These are phyloP conservation scores for Wickerhamiella sergipiensis DNA, from an alignment of 805 yeast species.

Conservation along the genomic window DNA sequence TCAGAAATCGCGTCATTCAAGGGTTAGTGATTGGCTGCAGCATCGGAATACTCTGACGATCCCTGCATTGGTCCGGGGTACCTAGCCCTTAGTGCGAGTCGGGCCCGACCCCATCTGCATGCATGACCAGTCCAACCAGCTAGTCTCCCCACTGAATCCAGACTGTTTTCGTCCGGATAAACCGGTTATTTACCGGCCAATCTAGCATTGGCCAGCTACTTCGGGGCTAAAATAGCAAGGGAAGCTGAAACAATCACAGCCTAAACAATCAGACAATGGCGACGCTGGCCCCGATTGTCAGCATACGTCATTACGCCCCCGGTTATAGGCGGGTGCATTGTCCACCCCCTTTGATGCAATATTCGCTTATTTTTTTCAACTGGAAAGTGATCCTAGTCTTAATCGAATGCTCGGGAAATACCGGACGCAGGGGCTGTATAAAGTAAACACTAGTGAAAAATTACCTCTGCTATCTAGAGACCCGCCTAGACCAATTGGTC, in stretches of 20 bases:
- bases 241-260: too few relatives aligned
- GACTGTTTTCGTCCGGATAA: too few relatives aligned
- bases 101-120: not conserved
- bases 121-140: too few relatives aligned
- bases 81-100: not conserved
- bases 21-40: not conserved
- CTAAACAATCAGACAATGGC: too few relatives aligned
- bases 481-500: not conserved
- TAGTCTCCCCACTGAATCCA: too few relatives aligned
- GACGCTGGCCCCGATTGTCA: not conserved
- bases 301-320: not conserved
- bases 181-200: too few relatives aligned
- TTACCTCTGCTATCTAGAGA: not conserved
- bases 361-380: not conserved
- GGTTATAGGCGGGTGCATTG: not conserved
- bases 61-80: not conserved
- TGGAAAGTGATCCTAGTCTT: too few relatives aligned
- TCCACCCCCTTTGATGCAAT: not conserved
- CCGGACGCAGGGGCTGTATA: too few relatives aligned
- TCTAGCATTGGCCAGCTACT: too few relatives aligned
- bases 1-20: not conserved
- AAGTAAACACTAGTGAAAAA: too few relatives aligned
- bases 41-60: not conserved
- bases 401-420: too few relatives aligned
- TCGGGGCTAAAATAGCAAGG: too few relatives aligned